Percentiles rank a stretch among this genome's conserved stretches.
Conservation (phyloP, 805 yeast genomes). For the Blastobotrys peoriensis region DNA sequence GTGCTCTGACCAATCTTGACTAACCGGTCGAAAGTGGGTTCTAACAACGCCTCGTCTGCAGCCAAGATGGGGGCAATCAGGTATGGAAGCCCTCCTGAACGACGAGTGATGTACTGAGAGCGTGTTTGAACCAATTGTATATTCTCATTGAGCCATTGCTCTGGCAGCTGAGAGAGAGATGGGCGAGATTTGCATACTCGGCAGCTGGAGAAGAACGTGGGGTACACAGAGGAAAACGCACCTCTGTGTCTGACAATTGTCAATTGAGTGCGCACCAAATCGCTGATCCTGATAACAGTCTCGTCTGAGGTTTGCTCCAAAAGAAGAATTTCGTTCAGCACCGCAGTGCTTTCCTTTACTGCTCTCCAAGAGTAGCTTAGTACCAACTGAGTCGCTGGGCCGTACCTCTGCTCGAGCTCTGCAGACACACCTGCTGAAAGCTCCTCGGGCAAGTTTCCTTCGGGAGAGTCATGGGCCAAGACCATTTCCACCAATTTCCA, state of each 20-base stretch:
- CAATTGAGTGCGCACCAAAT: slow-evolving; percentile 57
- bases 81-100: slow-evolving; percentile 90
- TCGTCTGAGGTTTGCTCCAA: slow-evolving; percentile 24
- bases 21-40: slow-evolving; percentile 46
- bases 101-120: slow-evolving; percentile 69
- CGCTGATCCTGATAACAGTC: slow-evolving; percentile 39
- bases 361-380: slow-evolving; percentile 78
- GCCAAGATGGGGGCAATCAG: slow-evolving; percentile 69
- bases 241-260: slow-evolving; percentile 81
- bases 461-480: slow-evolving; percentile 65
- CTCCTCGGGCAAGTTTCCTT: slow-evolving; percentile 50
- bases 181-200: slow-evolving; percentile 40
- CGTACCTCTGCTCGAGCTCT: slow-evolving; percentile 25
- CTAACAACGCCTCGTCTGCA: slow-evolving; percentile 43
- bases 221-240: slow-evolving; percentile 83
- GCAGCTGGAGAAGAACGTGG: slow-evolving; percentile 68
- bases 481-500: slow-evolving; percentile 47
- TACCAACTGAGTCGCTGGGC: slow-evolving; percentile 38
- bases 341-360: slow-evolving; percentile 62
- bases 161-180: slow-evolving; percentile 37
- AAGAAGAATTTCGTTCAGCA: slow-evolving; percentile 44
- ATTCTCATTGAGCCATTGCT: slow-evolving; percentile 55
- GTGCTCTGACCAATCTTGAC: slow-evolving; percentile 50
- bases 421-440: slow-evolving; percentile 21
- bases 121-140: slow-evolving; percentile 46